A percentile compares a stretch with the other conserved stretches of the same genome.
phyloP scores from a whole-genome alignment of 129 eudicot species.

The Chrysanthemum makinoi region DNA sequence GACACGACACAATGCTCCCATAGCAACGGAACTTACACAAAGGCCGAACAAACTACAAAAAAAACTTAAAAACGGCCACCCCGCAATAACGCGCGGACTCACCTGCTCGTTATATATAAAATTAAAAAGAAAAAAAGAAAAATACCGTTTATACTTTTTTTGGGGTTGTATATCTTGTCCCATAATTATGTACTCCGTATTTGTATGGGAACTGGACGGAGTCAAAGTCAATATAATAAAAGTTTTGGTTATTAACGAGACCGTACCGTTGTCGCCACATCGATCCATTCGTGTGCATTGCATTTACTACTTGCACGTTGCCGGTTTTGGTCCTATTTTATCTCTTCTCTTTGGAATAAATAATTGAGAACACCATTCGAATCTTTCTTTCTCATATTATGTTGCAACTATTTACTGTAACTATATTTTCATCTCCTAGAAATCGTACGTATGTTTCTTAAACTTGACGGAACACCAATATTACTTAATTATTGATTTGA shows the following conservation, averaged over 20 bases:
- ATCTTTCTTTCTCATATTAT: not conserved
- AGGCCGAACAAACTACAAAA: no score
- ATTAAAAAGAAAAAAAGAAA: no score
- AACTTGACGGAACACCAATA: constrained; percentile 3
- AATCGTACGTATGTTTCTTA: constrained; percentile 2
- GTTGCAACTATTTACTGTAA: not conserved
- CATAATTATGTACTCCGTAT: no score
- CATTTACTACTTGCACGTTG: constrained; percentile 18
- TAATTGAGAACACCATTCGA: not conserved
- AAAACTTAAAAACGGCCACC: no score
- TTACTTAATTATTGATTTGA: not conserved
- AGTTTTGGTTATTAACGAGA: constrained; percentile 5
- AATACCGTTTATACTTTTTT: no score
- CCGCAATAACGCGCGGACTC: no score
- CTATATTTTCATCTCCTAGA: constrained; percentile 15
- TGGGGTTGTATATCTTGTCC: no score
- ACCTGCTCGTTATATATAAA: no score
- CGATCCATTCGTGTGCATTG: constrained; percentile 18
- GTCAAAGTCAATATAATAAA: constrained; percentile 14
- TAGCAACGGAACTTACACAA: no score
- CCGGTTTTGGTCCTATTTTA: not conserved
- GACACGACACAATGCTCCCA: no score
- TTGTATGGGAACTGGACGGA: no score
- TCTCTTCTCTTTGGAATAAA: not conserved
- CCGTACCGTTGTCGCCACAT: constrained; percentile 17